Percentiles rank a stretch among this genome's conserved stretches.
These are phyloP conservation scores for Echinosophora koreensis DNA, from an alignment of 306 rosid species.

Conservation along the genomic window DNA sequence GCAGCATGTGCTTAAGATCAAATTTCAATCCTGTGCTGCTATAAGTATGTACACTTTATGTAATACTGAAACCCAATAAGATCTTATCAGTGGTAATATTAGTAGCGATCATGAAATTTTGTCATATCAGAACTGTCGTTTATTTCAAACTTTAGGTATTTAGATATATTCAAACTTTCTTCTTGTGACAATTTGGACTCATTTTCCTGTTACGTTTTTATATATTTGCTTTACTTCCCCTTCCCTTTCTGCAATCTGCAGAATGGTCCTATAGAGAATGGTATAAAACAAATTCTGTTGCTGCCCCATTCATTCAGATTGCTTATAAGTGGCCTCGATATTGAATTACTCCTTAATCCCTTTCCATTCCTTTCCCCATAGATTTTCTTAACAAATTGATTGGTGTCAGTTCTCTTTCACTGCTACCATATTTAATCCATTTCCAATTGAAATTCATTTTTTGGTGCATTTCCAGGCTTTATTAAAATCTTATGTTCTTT, in stretches of 20 bases:
- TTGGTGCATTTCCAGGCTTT: slow-evolving; percentile 13
- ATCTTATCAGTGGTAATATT: slow-evolving; percentile 26
- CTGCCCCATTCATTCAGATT: slow-evolving; percentile 16
- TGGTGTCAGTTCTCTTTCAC: background rate
- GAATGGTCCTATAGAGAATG: slow-evolving; percentile 23
- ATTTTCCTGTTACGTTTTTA: slow-evolving; percentile 42
- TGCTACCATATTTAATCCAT: background rate
- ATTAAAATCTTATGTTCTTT: background rate
- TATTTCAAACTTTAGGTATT: background rate
- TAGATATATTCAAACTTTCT: background rate
- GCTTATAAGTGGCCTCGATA: too few relatives aligned
- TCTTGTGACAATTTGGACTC: slow-evolving; percentile 12
- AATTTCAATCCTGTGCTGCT: background rate
- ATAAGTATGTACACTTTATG: slow-evolving; percentile 10
- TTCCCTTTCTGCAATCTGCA: background rate
- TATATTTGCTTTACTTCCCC: too few relatives aligned
- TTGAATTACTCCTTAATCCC: too few relatives aligned
- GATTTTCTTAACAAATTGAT: background rate
- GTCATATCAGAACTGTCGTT: slow-evolving; percentile 27
- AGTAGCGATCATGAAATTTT: slow-evolving; percentile 19
- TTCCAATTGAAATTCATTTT: slow-evolving; percentile 25
- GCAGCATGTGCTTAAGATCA: slow-evolving; percentile 12
- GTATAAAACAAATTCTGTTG: slow-evolving; percentile 5
- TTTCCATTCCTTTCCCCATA: background rate
- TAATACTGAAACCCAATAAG: slow-evolving; percentile 17